Percentiles rank a stretch among this genome's conserved stretches.
Conservation (phyloP, 768 basidiomycete genomes). For the Boletus reticulatus region DNA sequence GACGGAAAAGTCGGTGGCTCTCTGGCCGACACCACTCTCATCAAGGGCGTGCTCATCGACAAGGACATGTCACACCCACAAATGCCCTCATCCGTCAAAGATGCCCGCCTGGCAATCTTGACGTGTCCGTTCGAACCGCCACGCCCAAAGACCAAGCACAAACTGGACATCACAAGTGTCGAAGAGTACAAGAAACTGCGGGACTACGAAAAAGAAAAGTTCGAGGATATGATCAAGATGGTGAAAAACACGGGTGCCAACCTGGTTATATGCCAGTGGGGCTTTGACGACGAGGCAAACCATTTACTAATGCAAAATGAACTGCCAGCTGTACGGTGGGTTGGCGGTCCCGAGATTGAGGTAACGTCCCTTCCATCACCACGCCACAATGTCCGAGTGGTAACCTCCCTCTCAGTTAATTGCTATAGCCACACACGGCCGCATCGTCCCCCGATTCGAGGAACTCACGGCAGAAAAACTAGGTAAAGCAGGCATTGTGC, state of each 20-base stretch:
- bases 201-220: slow-evolving; percentile 95
- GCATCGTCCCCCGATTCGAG: slow-evolving; percentile 98
- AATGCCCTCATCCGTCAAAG: slow-evolving; percentile 87
- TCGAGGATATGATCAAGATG: slow-evolving; percentile 92
- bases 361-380: slow-evolving; percentile 35
- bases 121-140: slow-evolving; percentile 99
- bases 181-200: slow-evolving; percentile 96
- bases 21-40: slow-evolving; percentile 90
- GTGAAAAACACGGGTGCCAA: slow-evolving; percentile 98
- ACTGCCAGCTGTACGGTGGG: slow-evolving; percentile 96
- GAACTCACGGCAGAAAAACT: slow-evolving; percentile 90
- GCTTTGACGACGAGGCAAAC: slow-evolving; percentile 99
- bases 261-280: slow-evolving; percentile 99
- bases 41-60: slow-evolving; percentile 97
- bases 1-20: slow-evolving; percentile 99
- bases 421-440: slow-evolving; percentile 96
- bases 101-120: slow-evolving; percentile 93
- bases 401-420: slow-evolving; percentile 60
- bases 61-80: slow-evolving; percentile 99
- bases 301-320: slow-evolving; percentile 98
- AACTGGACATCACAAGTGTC: slow-evolving; percentile 93
- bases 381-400: background rate
- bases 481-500: slow-evolving; percentile 89
- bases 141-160: slow-evolving; percentile 98
- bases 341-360: slow-evolving; percentile 99